Conservation (phyloP, 139 green algal genomes). For the Chlorella sp. region DNA sequence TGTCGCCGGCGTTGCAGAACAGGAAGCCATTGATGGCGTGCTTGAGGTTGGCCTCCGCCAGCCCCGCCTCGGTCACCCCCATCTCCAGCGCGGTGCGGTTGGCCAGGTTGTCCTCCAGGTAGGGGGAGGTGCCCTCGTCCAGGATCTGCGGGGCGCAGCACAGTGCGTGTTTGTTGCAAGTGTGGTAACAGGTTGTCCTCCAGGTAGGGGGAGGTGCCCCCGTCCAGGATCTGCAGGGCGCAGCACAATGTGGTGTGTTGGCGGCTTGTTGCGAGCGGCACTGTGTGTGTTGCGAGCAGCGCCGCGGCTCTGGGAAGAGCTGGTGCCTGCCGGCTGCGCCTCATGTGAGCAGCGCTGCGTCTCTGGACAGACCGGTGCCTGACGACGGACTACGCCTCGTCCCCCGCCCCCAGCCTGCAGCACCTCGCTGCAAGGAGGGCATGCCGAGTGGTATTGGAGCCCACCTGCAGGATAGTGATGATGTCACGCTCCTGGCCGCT, state of each 20-base stretch:
- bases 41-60: conserved; percentile 41
- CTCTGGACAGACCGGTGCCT: too few species aligned
- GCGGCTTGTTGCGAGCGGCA: too few species aligned
- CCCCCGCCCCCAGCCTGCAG: too few species aligned
- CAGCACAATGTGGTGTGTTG: too few species aligned
- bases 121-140: conserved; percentile 39
- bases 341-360: too few species aligned
- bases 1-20: conserved; percentile 37
- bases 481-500: conserved; percentile 33
- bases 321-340: too few species aligned
- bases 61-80: not conserved
- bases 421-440: too few species aligned
- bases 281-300: too few species aligned
- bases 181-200: conserved; percentile 43
- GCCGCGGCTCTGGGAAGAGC: too few species aligned
- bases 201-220: conserved; percentile 30
- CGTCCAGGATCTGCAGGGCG: conserved; percentile 42
- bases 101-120: conserved; percentile 35
- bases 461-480: conserved; percentile 48
- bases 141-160: conserved; percentile 37
- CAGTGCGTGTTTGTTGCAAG: too few species aligned
- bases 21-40: conserved; percentile 55
- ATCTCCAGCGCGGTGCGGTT: not conserved
- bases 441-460: too few species aligned
- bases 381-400: too few species aligned